A percentile compares a stretch with the other conserved stretches of the same genome.
phyloP scores from a whole-genome alignment of 371 early-diverging fungal species.

The Syncephalastrum monosporum region DNA sequence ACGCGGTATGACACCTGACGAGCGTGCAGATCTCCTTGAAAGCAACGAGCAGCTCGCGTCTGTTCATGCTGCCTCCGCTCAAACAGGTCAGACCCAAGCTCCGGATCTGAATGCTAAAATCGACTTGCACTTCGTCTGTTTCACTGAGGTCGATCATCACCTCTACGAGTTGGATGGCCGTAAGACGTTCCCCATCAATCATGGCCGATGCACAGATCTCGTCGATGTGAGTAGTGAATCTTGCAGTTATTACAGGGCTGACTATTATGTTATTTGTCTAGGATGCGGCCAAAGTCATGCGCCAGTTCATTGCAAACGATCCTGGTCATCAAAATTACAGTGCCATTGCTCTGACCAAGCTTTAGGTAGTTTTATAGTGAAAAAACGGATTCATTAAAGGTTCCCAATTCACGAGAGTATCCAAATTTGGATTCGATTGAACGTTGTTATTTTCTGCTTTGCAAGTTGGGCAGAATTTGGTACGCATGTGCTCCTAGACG shows the following conservation, averaged over 20 bases:
- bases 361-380: neutral
- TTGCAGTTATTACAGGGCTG: neutral
- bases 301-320: slow-evolving; percentile 66
- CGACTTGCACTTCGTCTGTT: slow-evolving; percentile 79
- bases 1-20: slow-evolving; percentile 54
- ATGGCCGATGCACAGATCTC: slow-evolving; percentile 64
- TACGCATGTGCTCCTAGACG: too few relatives aligned
- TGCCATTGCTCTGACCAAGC: slow-evolving; percentile 53
- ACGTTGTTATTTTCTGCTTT: too few relatives aligned
- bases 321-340: slow-evolving; percentile 63
- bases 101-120: slow-evolving; percentile 67
- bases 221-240: slow-evolving; percentile 36
- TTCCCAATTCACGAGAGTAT: too few relatives aligned
- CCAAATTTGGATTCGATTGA: too few relatives aligned
- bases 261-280: slow-evolving; percentile 7
- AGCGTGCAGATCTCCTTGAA: slow-evolving; percentile 69
- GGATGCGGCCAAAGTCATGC: slow-evolving; percentile 63
- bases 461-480: too few relatives aligned
- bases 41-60: slow-evolving; percentile 43
- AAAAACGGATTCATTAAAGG: too few relatives aligned
- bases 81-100: slow-evolving; percentile 71
- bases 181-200: slow-evolving; percentile 75
- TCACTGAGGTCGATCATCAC: slow-evolving; percentile 66
- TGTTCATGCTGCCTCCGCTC: slow-evolving; percentile 55
- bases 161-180: slow-evolving; percentile 86